Conservation (phyloP, 441 rosid species). For the Euphorbia celastroides region DNA sequence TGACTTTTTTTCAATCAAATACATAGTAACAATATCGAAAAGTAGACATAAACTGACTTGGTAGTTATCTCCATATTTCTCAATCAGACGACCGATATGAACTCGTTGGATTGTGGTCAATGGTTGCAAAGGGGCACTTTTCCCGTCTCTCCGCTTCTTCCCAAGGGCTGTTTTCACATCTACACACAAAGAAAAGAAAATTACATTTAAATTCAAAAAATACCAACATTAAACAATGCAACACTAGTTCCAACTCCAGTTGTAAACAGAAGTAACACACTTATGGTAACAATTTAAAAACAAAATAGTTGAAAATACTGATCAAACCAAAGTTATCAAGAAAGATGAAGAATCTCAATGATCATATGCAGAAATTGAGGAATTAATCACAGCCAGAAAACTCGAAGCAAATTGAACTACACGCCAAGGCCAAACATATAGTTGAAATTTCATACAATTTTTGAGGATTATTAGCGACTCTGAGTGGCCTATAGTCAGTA, state of each 20-base stretch:
- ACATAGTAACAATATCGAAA: not conserved
- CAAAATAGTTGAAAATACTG: not conserved
- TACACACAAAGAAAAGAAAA: slow-evolving; percentile 19
- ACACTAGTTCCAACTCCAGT: not conserved
- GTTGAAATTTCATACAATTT: too few relatives aligned
- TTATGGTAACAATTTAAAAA: not conserved
- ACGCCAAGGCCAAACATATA: too few relatives aligned
- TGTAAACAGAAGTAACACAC: not conserved
- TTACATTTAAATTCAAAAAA: not conserved
- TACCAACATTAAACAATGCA: not conserved
- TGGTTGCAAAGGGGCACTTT: slow-evolving; percentile 64
- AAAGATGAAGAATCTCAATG: not conserved
- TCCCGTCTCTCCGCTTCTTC: slow-evolving; percentile 82
- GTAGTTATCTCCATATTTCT: slow-evolving; percentile 73
- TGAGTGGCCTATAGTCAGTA: too few relatives aligned
- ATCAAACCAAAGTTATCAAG: not conserved
- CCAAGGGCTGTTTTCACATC: slow-evolving; percentile 87
- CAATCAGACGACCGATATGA: slow-evolving; percentile 46
- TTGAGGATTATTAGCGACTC: too few relatives aligned
- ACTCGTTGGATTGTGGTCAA: slow-evolving; percentile 73
- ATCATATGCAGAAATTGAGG: not conserved
- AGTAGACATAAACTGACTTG: slow-evolving; percentile 36
- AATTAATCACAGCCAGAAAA: too few relatives aligned
- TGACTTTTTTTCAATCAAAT: slow-evolving; percentile 5
- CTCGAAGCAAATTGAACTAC: too few relatives aligned